These are phyloP conservation scores for Ophiocordyceps robertsii DNA, from an alignment of 2,329 filamentous ascomycete genomes.

Conservation along the genomic window DNA sequence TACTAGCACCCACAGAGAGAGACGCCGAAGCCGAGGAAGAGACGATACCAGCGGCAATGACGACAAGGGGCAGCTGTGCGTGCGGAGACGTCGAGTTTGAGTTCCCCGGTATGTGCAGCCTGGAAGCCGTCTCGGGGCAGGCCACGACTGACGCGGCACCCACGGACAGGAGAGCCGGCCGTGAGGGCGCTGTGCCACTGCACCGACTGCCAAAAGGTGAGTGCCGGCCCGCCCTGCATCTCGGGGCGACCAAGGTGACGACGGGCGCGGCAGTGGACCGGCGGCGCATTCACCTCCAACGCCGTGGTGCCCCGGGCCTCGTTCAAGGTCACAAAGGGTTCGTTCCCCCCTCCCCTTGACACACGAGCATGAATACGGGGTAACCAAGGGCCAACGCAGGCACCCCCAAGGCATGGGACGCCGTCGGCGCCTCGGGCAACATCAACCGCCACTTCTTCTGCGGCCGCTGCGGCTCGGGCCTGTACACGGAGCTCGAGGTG, in stretches of 20 bases:
- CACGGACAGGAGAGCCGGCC: conserved; percentile 22
- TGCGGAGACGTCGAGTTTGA: conserved; percentile 20
- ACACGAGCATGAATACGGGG: too few species aligned
- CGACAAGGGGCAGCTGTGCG: conserved; percentile 20
- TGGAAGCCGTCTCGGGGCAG: background rate
- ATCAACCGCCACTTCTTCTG: conserved; percentile 44
- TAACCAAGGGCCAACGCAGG: too few species aligned
- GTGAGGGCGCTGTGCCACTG: conserved; percentile 37
- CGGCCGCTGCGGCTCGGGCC: conserved; percentile 31
- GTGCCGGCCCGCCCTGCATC: background rate
- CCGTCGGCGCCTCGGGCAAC: conserved; percentile 34
- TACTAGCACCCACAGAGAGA: too few species aligned
- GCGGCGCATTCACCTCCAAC: conserved; percentile 41
- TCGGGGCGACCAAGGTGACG: background rate
- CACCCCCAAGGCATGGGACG: conserved; percentile 31
- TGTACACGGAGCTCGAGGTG: conserved; percentile 38
- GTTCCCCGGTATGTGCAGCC: conserved; percentile 15
- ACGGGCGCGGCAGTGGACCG: conserved; percentile 25
- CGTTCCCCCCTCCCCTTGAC: background rate
- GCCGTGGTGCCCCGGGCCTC: conserved; percentile 29
- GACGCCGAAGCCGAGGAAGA: too few species aligned
- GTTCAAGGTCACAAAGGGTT: conserved; percentile 36
- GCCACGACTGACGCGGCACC: background rate
- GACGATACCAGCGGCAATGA: conserved; percentile 1
- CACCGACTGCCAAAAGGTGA: conserved; percentile 39